Conservation (phyloP, 805 yeast species). For the Pichia phayaonensis region DNA sequence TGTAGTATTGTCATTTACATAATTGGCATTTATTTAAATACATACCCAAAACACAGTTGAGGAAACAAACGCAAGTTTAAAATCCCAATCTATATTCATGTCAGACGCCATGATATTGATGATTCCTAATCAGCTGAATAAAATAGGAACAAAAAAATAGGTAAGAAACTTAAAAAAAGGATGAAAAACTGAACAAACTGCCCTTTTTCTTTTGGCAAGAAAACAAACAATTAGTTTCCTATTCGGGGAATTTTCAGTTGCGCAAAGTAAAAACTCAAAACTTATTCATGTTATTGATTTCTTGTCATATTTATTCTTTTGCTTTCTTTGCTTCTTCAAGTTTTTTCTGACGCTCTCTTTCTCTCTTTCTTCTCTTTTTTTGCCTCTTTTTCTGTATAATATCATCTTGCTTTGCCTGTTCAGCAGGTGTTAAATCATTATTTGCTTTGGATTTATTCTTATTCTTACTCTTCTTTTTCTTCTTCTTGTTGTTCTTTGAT, state of each 20-base stretch:
- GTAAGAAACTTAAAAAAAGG: not conserved
- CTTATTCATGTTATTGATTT: not conserved
- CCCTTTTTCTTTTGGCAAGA: no score
- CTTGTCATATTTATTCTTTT: not conserved
- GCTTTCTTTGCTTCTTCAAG: not conserved
- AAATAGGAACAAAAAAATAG: not conserved
- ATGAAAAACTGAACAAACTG: not conserved
- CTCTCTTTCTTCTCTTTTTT: not conserved
- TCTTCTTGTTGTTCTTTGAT: not conserved
- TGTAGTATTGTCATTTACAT: not conserved
- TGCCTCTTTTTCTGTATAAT: not conserved
- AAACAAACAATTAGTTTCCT: not conserved
- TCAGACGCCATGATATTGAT: not conserved
- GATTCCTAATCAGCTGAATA: not conserved
- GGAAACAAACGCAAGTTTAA: slow-evolving; percentile 3
- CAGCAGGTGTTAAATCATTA: not conserved
- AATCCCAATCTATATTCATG: not conserved
- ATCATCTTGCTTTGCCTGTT: not conserved
- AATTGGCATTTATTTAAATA: not conserved
- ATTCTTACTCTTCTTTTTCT: not conserved
- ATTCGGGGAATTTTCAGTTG: not conserved
- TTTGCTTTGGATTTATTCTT: not conserved
- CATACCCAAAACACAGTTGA: slow-evolving; percentile 10
- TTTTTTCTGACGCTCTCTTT: not conserved
- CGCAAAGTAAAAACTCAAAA: not conserved